Evolutionary conservation across 2,329 filamentous ascomycete genomes (phyloP).

Genomic region (Ustulina deusta): DNA sequence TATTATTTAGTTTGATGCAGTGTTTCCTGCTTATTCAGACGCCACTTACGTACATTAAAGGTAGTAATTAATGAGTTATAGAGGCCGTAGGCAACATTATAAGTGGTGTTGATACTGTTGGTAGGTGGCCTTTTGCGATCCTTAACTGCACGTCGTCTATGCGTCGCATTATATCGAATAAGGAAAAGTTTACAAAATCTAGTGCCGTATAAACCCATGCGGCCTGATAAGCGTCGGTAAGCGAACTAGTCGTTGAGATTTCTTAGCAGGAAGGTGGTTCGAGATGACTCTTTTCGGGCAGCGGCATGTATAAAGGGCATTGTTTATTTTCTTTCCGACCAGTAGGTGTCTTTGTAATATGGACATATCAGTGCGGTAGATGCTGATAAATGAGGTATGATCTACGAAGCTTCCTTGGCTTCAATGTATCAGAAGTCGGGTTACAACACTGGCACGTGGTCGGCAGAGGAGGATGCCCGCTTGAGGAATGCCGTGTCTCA

Average conservation of each 20-base stretch:
- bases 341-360: background rate
- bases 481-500: background rate
- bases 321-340: background rate
- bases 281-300: background rate
- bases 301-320: background rate
- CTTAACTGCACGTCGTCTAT: background rate
- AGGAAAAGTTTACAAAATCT: background rate
- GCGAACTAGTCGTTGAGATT: no score
- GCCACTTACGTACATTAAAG: slow-evolving; percentile 1
- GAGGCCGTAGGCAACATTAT: background rate
- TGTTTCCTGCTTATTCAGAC: background rate
- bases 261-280: background rate
- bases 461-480: background rate
- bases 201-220: no score
- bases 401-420: background rate
- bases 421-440: background rate
- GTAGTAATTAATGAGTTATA: no score
- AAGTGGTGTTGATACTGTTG: background rate
- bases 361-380: background rate
- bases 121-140: background rate
- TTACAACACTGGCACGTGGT: slow-evolving; percentile 6
- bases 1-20: background rate
- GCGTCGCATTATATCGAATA: background rate
- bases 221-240: no score
- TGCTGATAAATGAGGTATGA: background rate